phyloP scores from a whole-genome alignment of 257 asterid genomes.

The Solanum rostratum region DNA sequence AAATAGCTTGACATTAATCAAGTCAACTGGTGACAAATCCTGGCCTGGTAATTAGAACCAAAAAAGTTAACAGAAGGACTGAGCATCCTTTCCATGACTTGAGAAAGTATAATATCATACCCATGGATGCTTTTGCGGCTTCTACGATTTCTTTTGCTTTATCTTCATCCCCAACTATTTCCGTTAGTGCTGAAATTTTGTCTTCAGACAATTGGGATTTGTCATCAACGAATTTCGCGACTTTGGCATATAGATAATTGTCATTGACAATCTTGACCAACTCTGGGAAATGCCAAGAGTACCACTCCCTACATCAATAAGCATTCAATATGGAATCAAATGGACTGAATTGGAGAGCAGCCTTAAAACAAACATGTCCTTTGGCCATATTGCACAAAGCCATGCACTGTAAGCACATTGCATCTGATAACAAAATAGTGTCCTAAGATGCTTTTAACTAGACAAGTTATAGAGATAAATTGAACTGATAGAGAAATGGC shows the following conservation, averaged over 20 bases:
- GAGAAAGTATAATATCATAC: constrained; percentile 15
- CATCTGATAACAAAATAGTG: not conserved
- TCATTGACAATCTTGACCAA: constrained; percentile 76
- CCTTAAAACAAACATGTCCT: not conserved
- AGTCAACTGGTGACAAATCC: constrained; percentile 79
- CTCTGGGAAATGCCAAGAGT: constrained; percentile 98
- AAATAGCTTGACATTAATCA: constrained; percentile 81
- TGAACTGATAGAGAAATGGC: not conserved
- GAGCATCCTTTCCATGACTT: not conserved
- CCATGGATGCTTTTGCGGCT: constrained; percentile 99
- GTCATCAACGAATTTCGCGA: constrained; percentile 80
- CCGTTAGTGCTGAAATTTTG: constrained; percentile 46
- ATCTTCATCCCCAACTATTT: constrained; percentile 82
- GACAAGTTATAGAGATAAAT: not conserved
- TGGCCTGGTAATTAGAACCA: constrained; percentile 47
- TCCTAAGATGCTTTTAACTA: not conserved
- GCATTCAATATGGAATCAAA: not conserved
- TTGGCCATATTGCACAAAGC: not conserved
- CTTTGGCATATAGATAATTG: constrained; percentile 84
- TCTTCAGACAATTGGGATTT: constrained; percentile 68
- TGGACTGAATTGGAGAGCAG: not conserved
- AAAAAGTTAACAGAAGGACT: not conserved
- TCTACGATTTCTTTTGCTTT: constrained; percentile 91
- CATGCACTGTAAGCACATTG: not conserved
- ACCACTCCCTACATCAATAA: constrained; percentile 71